phyloP scores from a whole-genome alignment of 176 grass and related monocot species.

The Ampelocalamus luodianensis region DNA sequence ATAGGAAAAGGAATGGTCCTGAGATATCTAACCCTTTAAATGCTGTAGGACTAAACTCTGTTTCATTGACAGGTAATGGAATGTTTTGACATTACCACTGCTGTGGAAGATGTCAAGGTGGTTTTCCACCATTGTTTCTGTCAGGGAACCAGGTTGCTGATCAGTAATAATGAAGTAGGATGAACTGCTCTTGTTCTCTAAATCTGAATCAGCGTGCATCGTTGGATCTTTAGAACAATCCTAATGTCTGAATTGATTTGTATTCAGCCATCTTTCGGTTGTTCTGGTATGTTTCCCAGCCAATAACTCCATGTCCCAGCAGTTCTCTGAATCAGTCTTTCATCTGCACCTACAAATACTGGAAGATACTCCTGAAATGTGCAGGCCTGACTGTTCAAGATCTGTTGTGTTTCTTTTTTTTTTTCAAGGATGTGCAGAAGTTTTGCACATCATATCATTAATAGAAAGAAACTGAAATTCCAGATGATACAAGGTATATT shows the following conservation, averaged over 20 bases:
- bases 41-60: slow-evolving; percentile 47
- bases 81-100: not conserved
- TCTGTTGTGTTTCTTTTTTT: not conserved
- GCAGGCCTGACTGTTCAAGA: slow-evolving; percentile 16
- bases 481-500: too few relatives aligned
- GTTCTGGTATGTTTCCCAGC: slow-evolving; percentile 26
- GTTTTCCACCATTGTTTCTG: not conserved
- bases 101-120: not conserved
- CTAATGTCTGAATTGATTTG: slow-evolving; percentile 15
- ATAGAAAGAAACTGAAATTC: too few relatives aligned
- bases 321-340: not conserved
- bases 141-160: not conserved
- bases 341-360: not conserved
- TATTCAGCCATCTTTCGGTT: not conserved
- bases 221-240: slow-evolving; percentile 37
- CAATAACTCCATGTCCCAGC: not conserved
- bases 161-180: not conserved
- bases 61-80: not conserved
- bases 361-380: slow-evolving; percentile 4
- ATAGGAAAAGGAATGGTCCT: slow-evolving; percentile 45
- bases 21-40: slow-evolving; percentile 53
- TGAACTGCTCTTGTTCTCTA: not conserved
- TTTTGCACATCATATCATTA: too few relatives aligned
- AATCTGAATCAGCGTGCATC: not conserved
- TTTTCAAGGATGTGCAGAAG: too few relatives aligned